Percentiles rank a stretch among this genome's conserved stretches.
phyloP scores from a whole-genome alignment of 768 basidiomycete species.

The Termitomyces sp. region DNA sequence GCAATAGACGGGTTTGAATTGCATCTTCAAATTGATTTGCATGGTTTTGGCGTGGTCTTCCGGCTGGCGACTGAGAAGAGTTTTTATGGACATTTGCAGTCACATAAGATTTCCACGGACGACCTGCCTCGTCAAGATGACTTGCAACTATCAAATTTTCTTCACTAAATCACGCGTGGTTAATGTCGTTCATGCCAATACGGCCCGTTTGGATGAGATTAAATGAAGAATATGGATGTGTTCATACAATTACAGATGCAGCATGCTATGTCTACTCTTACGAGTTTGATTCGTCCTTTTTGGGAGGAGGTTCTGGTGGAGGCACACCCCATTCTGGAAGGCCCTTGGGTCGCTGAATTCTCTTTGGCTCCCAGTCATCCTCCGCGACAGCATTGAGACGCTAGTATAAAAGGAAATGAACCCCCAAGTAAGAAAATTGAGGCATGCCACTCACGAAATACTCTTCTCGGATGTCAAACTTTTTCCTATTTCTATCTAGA shows the following conservation, averaged over 20 bases:
- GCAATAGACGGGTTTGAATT: conserved; percentile 11
- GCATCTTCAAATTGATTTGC: not conserved
- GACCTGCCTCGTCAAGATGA: not conserved
- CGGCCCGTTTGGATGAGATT: not conserved
- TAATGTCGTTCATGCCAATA: not conserved
- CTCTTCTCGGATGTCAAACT: conserved; percentile 91
- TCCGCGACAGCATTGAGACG: conserved; percentile 57
- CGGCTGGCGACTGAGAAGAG: not conserved
- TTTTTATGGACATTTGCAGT: not conserved
- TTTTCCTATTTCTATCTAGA: conserved; percentile 63
- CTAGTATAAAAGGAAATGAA: conserved; percentile 26
- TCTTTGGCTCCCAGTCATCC: conserved; percentile 82
- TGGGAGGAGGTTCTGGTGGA: conserved; percentile 46
- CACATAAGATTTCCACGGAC: not conserved
- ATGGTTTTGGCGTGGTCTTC: not conserved
- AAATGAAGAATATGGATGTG: not conserved
- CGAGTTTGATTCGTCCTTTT: conserved; percentile 1
- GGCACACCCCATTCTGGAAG: conserved; percentile 93
- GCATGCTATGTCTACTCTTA: not conserved
- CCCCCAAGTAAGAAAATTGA: not conserved
- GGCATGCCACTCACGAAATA: conserved; percentile 74
- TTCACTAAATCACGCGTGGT: not conserved
- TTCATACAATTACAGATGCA: conserved; percentile 2
- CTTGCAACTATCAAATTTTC: not conserved
- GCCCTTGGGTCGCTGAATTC: conserved; percentile 79